Evolutionary conservation across 1,139 yeast species (phyloP).

Genomic region (Hansenula sp.): DNA sequence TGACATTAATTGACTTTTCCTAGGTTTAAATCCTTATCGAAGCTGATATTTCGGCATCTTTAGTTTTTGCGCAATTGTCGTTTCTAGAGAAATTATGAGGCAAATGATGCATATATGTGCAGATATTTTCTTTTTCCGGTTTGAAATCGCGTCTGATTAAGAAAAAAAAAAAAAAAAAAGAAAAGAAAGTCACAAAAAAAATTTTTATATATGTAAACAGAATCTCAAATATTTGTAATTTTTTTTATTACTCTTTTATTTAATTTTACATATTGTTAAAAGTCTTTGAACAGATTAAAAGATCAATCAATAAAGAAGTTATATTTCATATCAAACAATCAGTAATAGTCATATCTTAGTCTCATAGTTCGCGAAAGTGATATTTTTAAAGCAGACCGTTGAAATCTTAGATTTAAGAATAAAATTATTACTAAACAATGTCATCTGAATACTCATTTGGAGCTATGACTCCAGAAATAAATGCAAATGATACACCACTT

Average conservation of each 20-base stretch:
- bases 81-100: neutral
- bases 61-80: neutral
- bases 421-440: neutral
- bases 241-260: neutral
- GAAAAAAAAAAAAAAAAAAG: neutral
- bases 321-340: too few relatives aligned
- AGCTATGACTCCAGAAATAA: constrained; percentile 23
- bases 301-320: neutral
- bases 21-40: neutral
- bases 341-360: too few relatives aligned
- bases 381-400: too few relatives aligned
- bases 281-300: neutral
- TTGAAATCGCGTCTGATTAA: constrained; percentile 1
- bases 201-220: constrained; percentile 3
- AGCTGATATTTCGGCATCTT: neutral
- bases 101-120: neutral
- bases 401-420: neutral
- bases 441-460: constrained; percentile 4
- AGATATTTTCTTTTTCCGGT: constrained; percentile 1
- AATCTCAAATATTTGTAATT: neutral
- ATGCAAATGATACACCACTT: neutral
- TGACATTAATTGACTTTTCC: neutral
- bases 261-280: neutral
- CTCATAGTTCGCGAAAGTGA: neutral
- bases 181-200: constrained; percentile 4